Evolutionary conservation across 2,329 filamentous ascomycete species (phyloP), one percentile per base, ranked within the genome.

Genomic region (Beauveria varroae): DNA sequence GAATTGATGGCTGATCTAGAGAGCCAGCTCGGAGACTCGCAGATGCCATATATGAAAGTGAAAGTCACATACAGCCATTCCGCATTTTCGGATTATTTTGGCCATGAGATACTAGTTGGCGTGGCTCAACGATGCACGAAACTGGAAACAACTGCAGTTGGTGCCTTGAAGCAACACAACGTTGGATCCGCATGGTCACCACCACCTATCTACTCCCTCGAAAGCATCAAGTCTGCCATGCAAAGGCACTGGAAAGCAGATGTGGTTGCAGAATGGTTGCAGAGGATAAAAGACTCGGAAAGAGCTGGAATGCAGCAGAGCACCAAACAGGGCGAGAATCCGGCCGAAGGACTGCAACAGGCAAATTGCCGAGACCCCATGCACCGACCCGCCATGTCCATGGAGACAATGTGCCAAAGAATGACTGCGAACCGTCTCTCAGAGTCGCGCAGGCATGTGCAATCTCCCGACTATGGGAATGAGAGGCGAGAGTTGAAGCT

Each of bases 1-100:
- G 76, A 81, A 46, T 72, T 87, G 37, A 83, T 88, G 18, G 77
- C 82, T 26, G 82, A 86, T 61, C 74, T 87, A 12, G 82, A 87
- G 66, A 72, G 75, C 34, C 78, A 85, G 60, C 77, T 87, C 3
- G 82, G 83, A 34, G 74, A 76, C 57, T 73, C 74, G 3, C 70
- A 70, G 22, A 75, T 75, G 18, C 75, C 79, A 40, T 86, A 83
- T 64, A 70, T 86, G 55, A 76, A 76, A 3, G 73, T 86, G 18
- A 74, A 74, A 22, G 65, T 87, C 8, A 78, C 73, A 7, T 87
- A 86, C 66, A 74, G 75, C 2, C 83, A 87, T 66, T 83, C 84
- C 0, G 80, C 77, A 0, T 86, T 86, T 67, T 76, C 79, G 0
- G 68, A 72, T 20, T 69, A 69, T 14, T 68, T 62, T 9, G 62